phyloP scores from a whole-genome alignment of 495 filamentous ascomycete genomes.

The Bryoglossum gracile region DNA sequence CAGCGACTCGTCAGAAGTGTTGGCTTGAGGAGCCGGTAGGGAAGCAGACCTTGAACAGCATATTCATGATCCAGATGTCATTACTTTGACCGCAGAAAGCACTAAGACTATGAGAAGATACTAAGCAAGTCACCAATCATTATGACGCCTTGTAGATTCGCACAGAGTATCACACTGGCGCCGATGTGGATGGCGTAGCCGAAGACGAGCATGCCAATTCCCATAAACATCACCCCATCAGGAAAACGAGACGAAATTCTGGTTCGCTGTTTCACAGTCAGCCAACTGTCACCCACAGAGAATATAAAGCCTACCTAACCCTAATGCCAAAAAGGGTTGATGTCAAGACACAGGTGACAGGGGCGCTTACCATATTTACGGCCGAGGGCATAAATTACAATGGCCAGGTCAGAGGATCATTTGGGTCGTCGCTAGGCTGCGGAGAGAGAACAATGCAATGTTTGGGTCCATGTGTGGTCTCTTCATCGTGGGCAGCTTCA shows the following conservation, averaged over 20 bases:
- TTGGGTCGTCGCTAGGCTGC: conserved; percentile 36
- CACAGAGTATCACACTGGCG: neutral
- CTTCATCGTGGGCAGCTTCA: conserved; percentile 1
- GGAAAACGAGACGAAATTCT: conserved; percentile 6
- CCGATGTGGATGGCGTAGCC: conserved; percentile 2
- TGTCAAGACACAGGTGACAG: conserved; percentile 39
- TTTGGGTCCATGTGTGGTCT: conserved; percentile 20
- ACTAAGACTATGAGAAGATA: conserved; percentile 1
- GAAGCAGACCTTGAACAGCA: neutral
- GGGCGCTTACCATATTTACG: too few relatives aligned
- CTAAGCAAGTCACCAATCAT: conserved; percentile 1
- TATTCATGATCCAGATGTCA: conserved; percentile 6
- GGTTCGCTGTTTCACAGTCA: too few relatives aligned
- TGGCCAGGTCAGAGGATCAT: conserved; percentile 33
- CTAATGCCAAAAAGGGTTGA: too few relatives aligned
- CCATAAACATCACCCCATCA: neutral
- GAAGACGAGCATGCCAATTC: conserved; percentile 3
- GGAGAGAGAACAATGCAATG: conserved; percentile 39
- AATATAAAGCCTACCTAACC: too few relatives aligned
- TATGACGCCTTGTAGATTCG: conserved; percentile 1
- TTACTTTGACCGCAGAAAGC: conserved; percentile 2
- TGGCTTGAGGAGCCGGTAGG: neutral
- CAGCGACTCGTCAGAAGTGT: neutral
- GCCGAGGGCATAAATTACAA: conserved; percentile 36
- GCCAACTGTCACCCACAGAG: too few relatives aligned